Evolutionary conservation across 495 filamentous ascomycete species (phyloP).

Genomic region (Trypethelium eluteriae): DNA sequence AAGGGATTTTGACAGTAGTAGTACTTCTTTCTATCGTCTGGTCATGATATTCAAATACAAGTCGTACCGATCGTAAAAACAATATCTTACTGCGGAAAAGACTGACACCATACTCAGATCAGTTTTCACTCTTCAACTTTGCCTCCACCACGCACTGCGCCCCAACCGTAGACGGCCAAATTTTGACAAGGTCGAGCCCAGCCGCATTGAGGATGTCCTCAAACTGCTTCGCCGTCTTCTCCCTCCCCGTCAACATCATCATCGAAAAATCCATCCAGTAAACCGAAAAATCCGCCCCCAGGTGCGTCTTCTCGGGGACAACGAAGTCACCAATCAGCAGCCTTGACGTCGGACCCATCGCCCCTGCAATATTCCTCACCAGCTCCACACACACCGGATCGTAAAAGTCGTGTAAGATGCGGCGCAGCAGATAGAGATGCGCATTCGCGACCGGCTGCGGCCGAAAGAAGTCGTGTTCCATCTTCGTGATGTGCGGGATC

Average conservation of each 20-base stretch:
- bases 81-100: not conserved
- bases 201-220: conserved; percentile 10
- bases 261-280: conserved; percentile 17
- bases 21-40: not conserved
- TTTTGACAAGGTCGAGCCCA: conserved; percentile 12
- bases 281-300: conserved; percentile 13
- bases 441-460: conserved; percentile 19
- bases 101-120: not conserved
- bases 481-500: conserved; percentile 16
- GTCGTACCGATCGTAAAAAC: not conserved
- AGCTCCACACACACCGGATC: conserved; percentile 10
- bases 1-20: not conserved
- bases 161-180: conserved; percentile 11
- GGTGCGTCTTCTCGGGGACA: conserved; percentile 12
- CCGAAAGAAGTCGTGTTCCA: conserved; percentile 19
- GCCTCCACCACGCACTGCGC: conserved; percentile 14
- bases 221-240: conserved; percentile 19
- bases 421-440: conserved; percentile 16
- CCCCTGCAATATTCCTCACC: conserved; percentile 10
- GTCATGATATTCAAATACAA: not conserved
- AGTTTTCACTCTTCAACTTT: not conserved
- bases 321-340: conserved; percentile 15
- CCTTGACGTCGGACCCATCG: conserved; percentile 13
- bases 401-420: conserved; percentile 19
- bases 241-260: conserved; percentile 16